phyloP scores from a whole-genome alignment of 2,329 filamentous ascomycete genomes.

The Rugonectria rugulosa region DNA sequence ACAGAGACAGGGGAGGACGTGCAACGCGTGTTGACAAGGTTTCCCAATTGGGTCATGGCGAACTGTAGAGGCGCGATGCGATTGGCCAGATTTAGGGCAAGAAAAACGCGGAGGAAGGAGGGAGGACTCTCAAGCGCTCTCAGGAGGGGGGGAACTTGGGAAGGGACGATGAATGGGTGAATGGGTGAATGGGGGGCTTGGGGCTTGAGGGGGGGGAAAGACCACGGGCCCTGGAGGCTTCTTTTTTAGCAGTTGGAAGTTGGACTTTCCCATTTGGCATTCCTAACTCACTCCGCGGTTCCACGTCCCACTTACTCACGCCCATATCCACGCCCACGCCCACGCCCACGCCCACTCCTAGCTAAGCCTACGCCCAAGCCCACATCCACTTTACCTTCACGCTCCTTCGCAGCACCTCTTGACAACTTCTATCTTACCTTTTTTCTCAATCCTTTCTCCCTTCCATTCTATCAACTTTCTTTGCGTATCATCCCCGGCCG shows the following conservation, averaged over 20 bases:
- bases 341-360: conserved; percentile 18
- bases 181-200: conserved; percentile 6
- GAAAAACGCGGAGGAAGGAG: conserved; percentile 38
- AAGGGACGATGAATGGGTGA: conserved; percentile 32
- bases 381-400: conserved; percentile 22
- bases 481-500: too few species aligned
- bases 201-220: too few species aligned
- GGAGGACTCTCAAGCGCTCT: conserved; percentile 25
- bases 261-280: conserved; percentile 37
- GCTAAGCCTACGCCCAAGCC: conserved; percentile 18
- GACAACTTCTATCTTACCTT: conserved; percentile 29
- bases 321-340: conserved; percentile 15
- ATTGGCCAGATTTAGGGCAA: conserved; percentile 40
- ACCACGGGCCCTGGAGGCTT: too few species aligned
- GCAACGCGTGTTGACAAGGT: conserved; percentile 47
- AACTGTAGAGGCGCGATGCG: conserved; percentile 40
- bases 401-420: conserved; percentile 28
- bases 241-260: conserved; percentile 37
- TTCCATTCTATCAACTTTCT: conserved; percentile 13
- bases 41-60: conserved; percentile 43
- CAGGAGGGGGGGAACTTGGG: conserved; percentile 26
- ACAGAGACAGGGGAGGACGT: conserved; percentile 35
- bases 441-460: conserved; percentile 15
- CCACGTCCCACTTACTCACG: conserved; percentile 17
- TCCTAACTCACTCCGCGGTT: conserved; percentile 33